Percentiles rank a stretch among this genome's conserved stretches.
phyloP scores from a whole-genome alignment of 352 stramenopile genomes.

The Aphanomyces invadans region DNA sequence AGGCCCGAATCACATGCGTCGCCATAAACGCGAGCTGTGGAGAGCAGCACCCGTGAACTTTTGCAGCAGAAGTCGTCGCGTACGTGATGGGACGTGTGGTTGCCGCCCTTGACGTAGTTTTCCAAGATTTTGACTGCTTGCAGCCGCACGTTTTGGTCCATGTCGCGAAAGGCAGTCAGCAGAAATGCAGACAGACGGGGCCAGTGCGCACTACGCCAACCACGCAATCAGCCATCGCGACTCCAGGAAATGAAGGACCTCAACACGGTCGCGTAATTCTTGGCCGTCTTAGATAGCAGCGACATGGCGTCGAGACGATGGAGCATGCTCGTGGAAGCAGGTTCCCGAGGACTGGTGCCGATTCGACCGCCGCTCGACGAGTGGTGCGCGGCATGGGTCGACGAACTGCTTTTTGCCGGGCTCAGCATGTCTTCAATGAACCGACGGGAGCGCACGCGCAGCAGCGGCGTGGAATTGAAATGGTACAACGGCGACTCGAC shows the following conservation, averaged over 20 bases:
- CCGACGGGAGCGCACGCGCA: neutral
- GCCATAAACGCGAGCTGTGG: slow-evolving; percentile 60
- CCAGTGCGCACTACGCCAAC: slow-evolving; percentile 41
- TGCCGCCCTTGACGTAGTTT: slow-evolving; percentile 57
- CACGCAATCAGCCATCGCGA: neutral
- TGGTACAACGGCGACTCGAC: neutral
- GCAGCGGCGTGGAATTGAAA: neutral
- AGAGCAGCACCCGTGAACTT: too few relatives aligned
- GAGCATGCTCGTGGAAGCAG: slow-evolving; percentile 41
- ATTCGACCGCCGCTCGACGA: neutral
- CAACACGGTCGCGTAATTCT: slow-evolving; percentile 73
- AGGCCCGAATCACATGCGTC: slow-evolving; percentile 69
- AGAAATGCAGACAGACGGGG: slow-evolving; percentile 63
- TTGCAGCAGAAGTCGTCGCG: neutral
- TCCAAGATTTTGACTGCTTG: slow-evolving; percentile 84
- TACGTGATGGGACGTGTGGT: slow-evolving; percentile 35
- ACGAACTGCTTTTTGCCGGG: slow-evolving; percentile 45
- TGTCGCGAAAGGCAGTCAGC: slow-evolving; percentile 71
- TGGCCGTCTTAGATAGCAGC: slow-evolving; percentile 72
- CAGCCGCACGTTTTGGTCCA: slow-evolving; percentile 75
- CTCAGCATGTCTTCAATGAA: slow-evolving; percentile 73
- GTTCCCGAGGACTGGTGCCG: neutral
- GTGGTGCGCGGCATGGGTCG: neutral
- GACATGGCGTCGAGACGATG: slow-evolving; percentile 77
- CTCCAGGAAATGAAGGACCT: too few relatives aligned